Evolutionary conservation across 257 asterid genomes (phyloP).

Genomic region (Gentiana dahurica): DNA sequence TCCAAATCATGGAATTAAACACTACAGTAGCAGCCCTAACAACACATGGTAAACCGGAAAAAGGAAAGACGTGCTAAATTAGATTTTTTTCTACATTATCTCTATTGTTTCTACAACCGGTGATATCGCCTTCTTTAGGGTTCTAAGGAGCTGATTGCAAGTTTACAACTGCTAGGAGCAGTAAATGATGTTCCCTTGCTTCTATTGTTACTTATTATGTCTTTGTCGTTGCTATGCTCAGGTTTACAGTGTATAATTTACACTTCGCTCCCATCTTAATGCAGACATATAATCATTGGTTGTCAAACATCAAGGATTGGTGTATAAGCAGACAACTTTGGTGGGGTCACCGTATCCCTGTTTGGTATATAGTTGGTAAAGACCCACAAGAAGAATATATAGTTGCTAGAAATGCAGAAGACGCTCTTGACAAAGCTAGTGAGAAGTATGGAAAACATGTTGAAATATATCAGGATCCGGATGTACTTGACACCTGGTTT

Average conservation of each 20-base stretch:
- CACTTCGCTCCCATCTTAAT: slow-evolving; percentile 16
- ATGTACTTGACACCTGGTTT: slow-evolving; percentile 99
- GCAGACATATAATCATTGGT: slow-evolving; percentile 94
- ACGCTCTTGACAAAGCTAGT: slow-evolving; percentile 74
- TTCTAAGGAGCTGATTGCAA: too few relatives aligned
- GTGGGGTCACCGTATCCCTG: slow-evolving; percentile 99
- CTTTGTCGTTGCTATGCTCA: too few relatives aligned
- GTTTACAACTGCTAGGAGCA: too few relatives aligned
- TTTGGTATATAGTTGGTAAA: slow-evolving; percentile 89
- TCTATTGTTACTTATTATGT: too few relatives aligned
- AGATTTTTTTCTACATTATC: too few relatives aligned
- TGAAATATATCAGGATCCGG: slow-evolving; percentile 91
- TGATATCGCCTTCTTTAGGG: too few relatives aligned
- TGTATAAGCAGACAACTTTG: slow-evolving; percentile 97
- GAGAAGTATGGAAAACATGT: slow-evolving; percentile 65
- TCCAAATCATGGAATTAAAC: too few relatives aligned
- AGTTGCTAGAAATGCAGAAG: slow-evolving; percentile 80
- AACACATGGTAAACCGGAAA: too few relatives aligned
- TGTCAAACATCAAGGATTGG: slow-evolving; percentile 97
- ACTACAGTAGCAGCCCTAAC: too few relatives aligned
- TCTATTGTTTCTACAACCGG: too few relatives aligned
- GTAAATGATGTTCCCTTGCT: too few relatives aligned
- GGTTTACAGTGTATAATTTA: slow-evolving; percentile 11
- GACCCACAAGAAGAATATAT: slow-evolving; percentile 78
- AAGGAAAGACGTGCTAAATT: too few relatives aligned